phyloP scores from a whole-genome alignment of 352 stramenopile species.

The Globisporangium nunn region DNA sequence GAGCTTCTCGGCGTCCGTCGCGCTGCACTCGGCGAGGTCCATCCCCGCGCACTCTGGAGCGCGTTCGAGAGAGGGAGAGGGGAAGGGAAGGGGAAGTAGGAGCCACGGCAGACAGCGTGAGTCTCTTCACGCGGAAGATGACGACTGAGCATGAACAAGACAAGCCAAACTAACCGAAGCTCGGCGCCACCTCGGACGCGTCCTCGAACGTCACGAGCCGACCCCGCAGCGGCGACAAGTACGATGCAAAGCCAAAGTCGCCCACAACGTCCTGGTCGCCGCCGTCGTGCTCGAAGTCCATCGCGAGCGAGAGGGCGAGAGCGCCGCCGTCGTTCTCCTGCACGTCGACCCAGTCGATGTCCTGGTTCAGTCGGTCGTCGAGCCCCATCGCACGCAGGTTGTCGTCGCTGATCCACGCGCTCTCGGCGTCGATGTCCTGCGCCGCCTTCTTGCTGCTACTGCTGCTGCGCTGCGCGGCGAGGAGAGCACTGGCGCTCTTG shows the following conservation, averaged over 20 bases:
- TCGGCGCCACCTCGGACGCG: slow-evolving; percentile 44
- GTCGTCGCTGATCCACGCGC: slow-evolving; percentile 73
- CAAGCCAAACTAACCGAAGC: slow-evolving; percentile 64
- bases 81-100: slow-evolving; percentile 10
- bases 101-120: slow-evolving; percentile 17
- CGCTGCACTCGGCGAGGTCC: slow-evolving; percentile 23
- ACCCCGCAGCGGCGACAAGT: slow-evolving; percentile 44
- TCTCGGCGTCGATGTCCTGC: slow-evolving; percentile 41
- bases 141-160: slow-evolving; percentile 22
- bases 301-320: slow-evolving; percentile 26
- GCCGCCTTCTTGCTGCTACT: slow-evolving; percentile 21
- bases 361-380: slow-evolving; percentile 66
- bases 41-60: slow-evolving; percentile 34
- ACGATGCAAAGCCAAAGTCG: slow-evolving; percentile 63
- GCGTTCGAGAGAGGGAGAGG: slow-evolving; percentile 21
- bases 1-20: slow-evolving; percentile 69
- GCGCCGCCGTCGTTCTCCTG: slow-evolving; percentile 40
- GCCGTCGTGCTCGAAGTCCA: slow-evolving; percentile 41
- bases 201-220: slow-evolving; percentile 21
- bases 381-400: slow-evolving; percentile 69
- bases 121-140: slow-evolving; percentile 5
- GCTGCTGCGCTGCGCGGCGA: slow-evolving; percentile 18
- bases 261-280: slow-evolving; percentile 33
- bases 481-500: slow-evolving; percentile 20
- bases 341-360: slow-evolving; percentile 78